Conservation (phyloP, 345 rosid genomes). For the Brassica rapa region DNA sequence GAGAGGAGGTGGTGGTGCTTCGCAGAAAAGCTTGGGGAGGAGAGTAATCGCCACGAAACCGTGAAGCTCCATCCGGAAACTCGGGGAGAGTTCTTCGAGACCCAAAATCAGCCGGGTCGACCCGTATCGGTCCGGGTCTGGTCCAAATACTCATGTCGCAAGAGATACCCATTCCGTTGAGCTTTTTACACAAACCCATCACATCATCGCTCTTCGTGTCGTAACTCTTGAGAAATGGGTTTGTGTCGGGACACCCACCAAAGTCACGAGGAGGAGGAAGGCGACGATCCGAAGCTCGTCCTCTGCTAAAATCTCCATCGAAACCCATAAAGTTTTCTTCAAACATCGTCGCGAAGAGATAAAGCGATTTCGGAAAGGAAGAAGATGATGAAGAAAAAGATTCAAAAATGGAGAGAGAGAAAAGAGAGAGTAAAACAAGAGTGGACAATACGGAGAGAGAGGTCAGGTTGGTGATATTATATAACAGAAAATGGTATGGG, state of each 20-base stretch:
- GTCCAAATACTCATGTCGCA: conserved; percentile 38
- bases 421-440: neutral
- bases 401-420: neutral
- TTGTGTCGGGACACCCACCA: conserved; percentile 24
- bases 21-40: conserved; percentile 27
- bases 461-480: conserved; percentile 10
- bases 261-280: conserved; percentile 16
- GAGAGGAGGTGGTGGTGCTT: conserved; percentile 24
- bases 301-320: conserved; percentile 31
- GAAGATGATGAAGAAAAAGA: neutral
- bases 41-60: conserved; percentile 28
- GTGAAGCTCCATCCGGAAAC: conserved; percentile 32
- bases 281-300: conserved; percentile 31
- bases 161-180: conserved; percentile 48
- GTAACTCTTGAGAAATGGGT: conserved; percentile 30
- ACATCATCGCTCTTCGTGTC: conserved; percentile 20
- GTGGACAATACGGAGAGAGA: conserved; percentile 15
- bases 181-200: conserved; percentile 46
- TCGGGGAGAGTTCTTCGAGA: conserved; percentile 35
- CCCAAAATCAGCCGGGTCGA: conserved; percentile 40
- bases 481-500: conserved; percentile 1
- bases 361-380: neutral
- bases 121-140: conserved; percentile 41
- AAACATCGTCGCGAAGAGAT: conserved; percentile 32
- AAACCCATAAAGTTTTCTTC: conserved; percentile 38